phyloP scores from a whole-genome alignment of 1,284 basidiomycete species.

The Meripilus lineatus region DNA sequence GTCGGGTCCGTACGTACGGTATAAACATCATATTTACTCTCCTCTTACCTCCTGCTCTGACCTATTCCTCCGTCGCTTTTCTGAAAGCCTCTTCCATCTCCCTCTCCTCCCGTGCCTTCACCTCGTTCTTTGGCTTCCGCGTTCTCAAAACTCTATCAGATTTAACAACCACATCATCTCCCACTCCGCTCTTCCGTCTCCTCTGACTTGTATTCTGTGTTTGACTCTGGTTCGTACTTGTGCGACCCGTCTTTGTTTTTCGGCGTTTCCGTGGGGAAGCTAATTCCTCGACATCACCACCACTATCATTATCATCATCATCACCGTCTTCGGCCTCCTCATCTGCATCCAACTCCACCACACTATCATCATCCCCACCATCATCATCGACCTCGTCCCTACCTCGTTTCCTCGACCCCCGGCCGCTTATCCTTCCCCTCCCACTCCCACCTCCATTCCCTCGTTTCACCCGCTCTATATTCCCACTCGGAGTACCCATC shows the following conservation, averaged over 20 bases:
- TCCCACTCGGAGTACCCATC: background rate
- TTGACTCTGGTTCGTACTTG: background rate
- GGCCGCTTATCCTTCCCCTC: too few species aligned
- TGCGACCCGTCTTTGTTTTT: constrained; percentile 3
- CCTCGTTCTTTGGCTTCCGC: constrained; percentile 44
- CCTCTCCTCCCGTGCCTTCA: constrained; percentile 40
- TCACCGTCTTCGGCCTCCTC: constrained; percentile 6
- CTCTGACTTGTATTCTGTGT: constrained; percentile 11
- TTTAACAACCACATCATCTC: constrained; percentile 19
- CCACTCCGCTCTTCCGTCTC: constrained; percentile 20
- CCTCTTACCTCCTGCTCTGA: too few species aligned
- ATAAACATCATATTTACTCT: too few species aligned
- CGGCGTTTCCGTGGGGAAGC: background rate
- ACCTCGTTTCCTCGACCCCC: background rate
- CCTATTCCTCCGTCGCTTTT: constrained; percentile 30
- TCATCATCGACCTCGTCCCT: constrained; percentile 2
- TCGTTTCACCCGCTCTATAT: too few species aligned
- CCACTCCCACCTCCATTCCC: too few species aligned
- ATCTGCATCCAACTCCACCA: background rate
- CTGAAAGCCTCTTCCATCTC: constrained; percentile 45
- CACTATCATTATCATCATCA: constrained; percentile 9
- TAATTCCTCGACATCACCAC: constrained; percentile 1
- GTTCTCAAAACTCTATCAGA: constrained; percentile 48
- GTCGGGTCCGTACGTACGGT: too few species aligned
- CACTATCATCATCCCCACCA: constrained; percentile 9